Conservation (phyloP, 352 stramenopile species). For the Pythium coloratum region DNA sequence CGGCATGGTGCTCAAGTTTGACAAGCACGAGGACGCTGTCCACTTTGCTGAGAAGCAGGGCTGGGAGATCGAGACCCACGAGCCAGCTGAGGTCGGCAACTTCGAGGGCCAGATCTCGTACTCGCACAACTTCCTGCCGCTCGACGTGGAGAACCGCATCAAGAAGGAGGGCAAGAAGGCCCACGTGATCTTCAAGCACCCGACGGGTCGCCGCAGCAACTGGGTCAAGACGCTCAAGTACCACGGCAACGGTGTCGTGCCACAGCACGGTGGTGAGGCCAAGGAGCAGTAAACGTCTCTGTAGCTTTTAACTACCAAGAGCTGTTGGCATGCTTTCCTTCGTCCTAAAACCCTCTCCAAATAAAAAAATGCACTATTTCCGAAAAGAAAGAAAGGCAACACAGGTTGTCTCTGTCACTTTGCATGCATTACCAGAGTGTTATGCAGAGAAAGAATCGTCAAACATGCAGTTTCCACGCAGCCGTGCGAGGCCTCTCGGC, state of each 20-base stretch:
- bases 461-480: slow-evolving; percentile 14
- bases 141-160: slow-evolving; percentile 70
- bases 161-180: slow-evolving; percentile 84
- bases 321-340: neutral
- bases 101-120: slow-evolving; percentile 83
- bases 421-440: slow-evolving; percentile 6
- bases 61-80: slow-evolving; percentile 84
- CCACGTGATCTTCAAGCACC: slow-evolving; percentile 72
- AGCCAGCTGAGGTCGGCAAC: slow-evolving; percentile 67
- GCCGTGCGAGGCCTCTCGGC: slow-evolving; percentile 1
- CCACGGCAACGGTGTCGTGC: slow-evolving; percentile 75
- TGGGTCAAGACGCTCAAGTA: slow-evolving; percentile 90
- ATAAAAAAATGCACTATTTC: slow-evolving; percentile 16
- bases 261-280: slow-evolving; percentile 77
- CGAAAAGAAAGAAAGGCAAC: slow-evolving; percentile 6
- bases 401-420: neutral
- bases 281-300: slow-evolving; percentile 45
- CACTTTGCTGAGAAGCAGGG: slow-evolving; percentile 81
- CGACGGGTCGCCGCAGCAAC: slow-evolving; percentile 74
- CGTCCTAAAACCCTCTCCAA: neutral
- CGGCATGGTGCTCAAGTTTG: slow-evolving; percentile 85
- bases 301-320: neutral
- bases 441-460: slow-evolving; percentile 11
- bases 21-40: slow-evolving; percentile 85
- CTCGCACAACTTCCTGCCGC: slow-evolving; percentile 85